A percentile compares a stretch with the other conserved stretches of the same genome.
These are phyloP conservation scores for Curvularia lunata DNA, from an alignment of 2,329 filamentous ascomycete species.

Conservation along the genomic window DNA sequence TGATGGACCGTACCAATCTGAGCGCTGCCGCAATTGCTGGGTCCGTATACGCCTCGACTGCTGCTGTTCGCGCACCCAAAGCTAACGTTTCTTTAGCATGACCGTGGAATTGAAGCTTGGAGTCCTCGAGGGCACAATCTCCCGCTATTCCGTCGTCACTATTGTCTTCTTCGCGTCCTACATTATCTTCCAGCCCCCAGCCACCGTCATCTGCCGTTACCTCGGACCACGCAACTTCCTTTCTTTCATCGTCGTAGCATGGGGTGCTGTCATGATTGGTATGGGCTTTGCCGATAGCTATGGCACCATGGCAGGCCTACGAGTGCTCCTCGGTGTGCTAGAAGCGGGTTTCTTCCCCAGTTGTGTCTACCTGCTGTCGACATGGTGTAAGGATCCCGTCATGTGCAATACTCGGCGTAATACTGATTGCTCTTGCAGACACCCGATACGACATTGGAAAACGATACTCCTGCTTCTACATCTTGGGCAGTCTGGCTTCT, in stretches of 20 bases:
- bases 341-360: conserved; percentile 52
- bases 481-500: conserved; percentile 69
- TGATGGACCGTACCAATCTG: conserved; percentile 82
- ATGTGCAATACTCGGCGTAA: background rate
- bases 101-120: conserved; percentile 44
- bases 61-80: background rate
- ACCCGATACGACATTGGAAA: conserved; percentile 70
- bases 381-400: conserved; percentile 38
- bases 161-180: conserved; percentile 55
- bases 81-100: conserved; percentile 48
- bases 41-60: conserved; percentile 39
- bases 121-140: conserved; percentile 36
- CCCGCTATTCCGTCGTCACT: conserved; percentile 65
- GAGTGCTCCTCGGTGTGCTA: conserved; percentile 50
- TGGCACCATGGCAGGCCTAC: conserved; percentile 44
- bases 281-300: conserved; percentile 51
- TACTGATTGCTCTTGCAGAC: conserved; percentile 27
- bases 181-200: conserved; percentile 51
- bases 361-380: conserved; percentile 54
- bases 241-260: conserved; percentile 44
- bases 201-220: conserved; percentile 51
- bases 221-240: conserved; percentile 50
- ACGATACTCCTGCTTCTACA: conserved; percentile 72
- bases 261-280: conserved; percentile 55
- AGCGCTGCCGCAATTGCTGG: conserved; percentile 75